phyloP scores from a whole-genome alignment of 2,329 filamentous ascomycete species.

The Clarireedia paspali region DNA sequence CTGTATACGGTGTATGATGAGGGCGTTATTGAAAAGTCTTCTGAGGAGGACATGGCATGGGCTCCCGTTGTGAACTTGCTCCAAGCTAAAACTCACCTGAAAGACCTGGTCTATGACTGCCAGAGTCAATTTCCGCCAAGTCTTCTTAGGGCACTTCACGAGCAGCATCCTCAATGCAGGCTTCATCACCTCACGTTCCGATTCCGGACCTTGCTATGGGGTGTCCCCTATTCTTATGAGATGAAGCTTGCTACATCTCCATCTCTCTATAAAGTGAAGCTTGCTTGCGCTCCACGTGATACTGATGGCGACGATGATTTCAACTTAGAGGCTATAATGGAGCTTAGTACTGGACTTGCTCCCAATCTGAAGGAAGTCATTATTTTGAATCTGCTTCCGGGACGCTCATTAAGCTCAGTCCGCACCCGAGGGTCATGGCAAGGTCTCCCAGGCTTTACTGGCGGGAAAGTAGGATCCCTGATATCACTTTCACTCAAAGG shows the following conservation, averaged over 20 bases:
- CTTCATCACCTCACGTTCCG: slow-evolving; percentile 11
- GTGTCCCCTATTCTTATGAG: slow-evolving; percentile 8
- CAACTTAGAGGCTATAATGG: slow-evolving; percentile 11
- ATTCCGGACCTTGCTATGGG: slow-evolving; percentile 8
- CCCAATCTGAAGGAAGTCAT: slow-evolving; percentile 12
- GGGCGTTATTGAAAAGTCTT: slow-evolving; percentile 7
- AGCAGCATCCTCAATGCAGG: slow-evolving; percentile 10
- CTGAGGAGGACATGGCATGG: slow-evolving; percentile 12
- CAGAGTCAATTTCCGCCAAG: slow-evolving; percentile 11
- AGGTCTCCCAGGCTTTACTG: slow-evolving; percentile 13
- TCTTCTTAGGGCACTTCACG: slow-evolving; percentile 8
- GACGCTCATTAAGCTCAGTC: not conserved
- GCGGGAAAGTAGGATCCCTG: slow-evolving; percentile 8
- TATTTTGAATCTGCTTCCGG: slow-evolving; percentile 7
- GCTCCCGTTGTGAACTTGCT: slow-evolving; percentile 4
- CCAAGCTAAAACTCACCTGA: slow-evolving; percentile 4
- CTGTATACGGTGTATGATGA: slow-evolving; percentile 6
- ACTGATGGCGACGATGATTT: slow-evolving; percentile 9
- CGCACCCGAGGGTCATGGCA: slow-evolving; percentile 8
- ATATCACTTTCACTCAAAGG: slow-evolving; percentile 8
- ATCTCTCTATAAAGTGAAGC: slow-evolving; percentile 12
- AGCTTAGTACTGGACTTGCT: slow-evolving; percentile 9
- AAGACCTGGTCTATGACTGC: slow-evolving; percentile 10
- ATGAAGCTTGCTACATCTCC: slow-evolving; percentile 9
- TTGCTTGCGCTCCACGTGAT: slow-evolving; percentile 7